A percentile compares a stretch with the other conserved stretches of the same genome.
These are phyloP conservation scores for Hypoxylon sp. DNA, from an alignment of 2,329 filamentous ascomycete species.

Conservation along the genomic window DNA sequence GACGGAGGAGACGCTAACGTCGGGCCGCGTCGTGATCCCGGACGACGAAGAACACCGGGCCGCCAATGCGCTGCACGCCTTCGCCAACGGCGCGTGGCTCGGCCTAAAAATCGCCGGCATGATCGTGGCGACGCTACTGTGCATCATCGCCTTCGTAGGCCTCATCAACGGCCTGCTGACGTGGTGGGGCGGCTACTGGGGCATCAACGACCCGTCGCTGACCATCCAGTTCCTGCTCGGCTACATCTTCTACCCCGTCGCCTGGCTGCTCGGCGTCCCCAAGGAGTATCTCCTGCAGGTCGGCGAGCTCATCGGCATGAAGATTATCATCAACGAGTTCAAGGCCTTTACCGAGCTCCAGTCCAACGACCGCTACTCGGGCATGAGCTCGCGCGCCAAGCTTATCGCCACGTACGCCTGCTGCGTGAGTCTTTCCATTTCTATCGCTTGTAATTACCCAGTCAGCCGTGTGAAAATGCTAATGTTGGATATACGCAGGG, in stretches of 20 bases:
- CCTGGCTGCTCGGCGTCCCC: slow-evolving; percentile 78
- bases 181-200: slow-evolving; percentile 79
- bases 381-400: slow-evolving; percentile 75
- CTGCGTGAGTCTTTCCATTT: slow-evolving; percentile 61
- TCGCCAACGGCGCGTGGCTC: slow-evolving; percentile 79
- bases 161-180: slow-evolving; percentile 75
- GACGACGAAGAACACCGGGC: slow-evolving; percentile 81
- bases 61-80: slow-evolving; percentile 82
- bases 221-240: slow-evolving; percentile 77
- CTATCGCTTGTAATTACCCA: not conserved
- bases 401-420: slow-evolving; percentile 89
- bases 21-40: slow-evolving; percentile 82
- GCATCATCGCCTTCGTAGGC: slow-evolving; percentile 77
- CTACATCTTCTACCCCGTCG: slow-evolving; percentile 77
- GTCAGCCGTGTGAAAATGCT: slow-evolving; percentile 16
- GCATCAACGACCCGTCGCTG: slow-evolving; percentile 72
- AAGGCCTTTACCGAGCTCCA: slow-evolving; percentile 74
- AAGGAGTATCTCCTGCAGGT: slow-evolving; percentile 76
- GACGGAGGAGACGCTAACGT: slow-evolving; percentile 85
- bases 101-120: slow-evolving; percentile 81
- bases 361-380: slow-evolving; percentile 62
- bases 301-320: slow-evolving; percentile 82
- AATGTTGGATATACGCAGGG: slow-evolving; percentile 54
- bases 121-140: slow-evolving; percentile 77
- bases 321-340: slow-evolving; percentile 89